phyloP scores from a whole-genome alignment of 345 rosid species.

The Arabidopsis thaliana region DNA sequence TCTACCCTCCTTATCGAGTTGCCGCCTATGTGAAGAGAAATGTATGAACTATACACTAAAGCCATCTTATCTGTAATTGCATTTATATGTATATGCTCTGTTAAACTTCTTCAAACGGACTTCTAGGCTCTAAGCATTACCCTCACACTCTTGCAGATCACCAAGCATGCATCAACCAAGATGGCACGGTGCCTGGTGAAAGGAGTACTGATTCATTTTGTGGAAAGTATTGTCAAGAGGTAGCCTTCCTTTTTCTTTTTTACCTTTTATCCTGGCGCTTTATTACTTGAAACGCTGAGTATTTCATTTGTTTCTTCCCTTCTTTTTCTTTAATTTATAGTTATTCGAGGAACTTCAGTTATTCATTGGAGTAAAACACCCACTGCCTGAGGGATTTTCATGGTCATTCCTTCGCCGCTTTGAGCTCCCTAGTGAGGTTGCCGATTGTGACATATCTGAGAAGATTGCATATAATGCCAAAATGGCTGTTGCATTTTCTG shows the following conservation, averaged over 20 bases:
- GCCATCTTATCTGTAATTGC: neutral
- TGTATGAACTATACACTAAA: conserved; percentile 53
- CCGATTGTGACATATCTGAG: conserved; percentile 54
- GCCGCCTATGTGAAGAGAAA: conserved; percentile 81
- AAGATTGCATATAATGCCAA: conserved; percentile 80
- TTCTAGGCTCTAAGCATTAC: conserved; percentile 32
- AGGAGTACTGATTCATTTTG: conserved; percentile 57
- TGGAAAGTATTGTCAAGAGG: conserved; percentile 87
- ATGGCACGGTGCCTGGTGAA: conserved; percentile 47
- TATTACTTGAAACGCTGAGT: conserved; percentile 9
- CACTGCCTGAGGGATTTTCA: conserved; percentile 82
- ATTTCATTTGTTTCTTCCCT: conserved; percentile 18
- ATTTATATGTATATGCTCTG: conserved; percentile 18
- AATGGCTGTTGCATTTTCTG: conserved; percentile 81
- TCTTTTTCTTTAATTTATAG: conserved; percentile 47
- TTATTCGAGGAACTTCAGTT: conserved; percentile 58
- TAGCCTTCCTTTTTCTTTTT: conserved; percentile 46
- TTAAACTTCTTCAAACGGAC: conserved; percentile 23
- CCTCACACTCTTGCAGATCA: conserved; percentile 68
- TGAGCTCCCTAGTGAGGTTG: conserved; percentile 58
- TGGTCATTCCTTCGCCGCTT: conserved; percentile 76
- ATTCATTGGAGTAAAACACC: conserved; percentile 84
- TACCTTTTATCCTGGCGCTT: conserved; percentile 47
- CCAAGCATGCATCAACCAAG: conserved; percentile 55
- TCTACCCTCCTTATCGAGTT: conserved; percentile 45